A percentile compares a stretch with the other conserved stretches of the same genome.
Evolutionary conservation across 2,329 filamentous ascomycete species (phyloP).

Genomic region (Cladosporium sp.): DNA sequence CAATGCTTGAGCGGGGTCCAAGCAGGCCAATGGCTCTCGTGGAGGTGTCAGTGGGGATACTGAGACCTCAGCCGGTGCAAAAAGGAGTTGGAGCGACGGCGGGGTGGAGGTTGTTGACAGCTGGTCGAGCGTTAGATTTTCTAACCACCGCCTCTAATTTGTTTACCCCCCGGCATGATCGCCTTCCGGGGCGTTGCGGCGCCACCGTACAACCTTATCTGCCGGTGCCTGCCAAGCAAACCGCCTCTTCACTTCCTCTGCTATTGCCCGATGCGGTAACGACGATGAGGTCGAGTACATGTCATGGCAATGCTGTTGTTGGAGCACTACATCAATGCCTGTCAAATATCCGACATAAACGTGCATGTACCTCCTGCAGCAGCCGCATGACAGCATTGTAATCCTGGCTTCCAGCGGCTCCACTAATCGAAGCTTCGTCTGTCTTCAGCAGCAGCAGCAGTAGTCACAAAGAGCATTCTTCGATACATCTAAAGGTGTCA

Average conservation of each 20-base stretch:
- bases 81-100: not conserved
- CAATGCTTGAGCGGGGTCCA: not conserved
- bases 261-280: not conserved
- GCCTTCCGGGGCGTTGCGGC: slow-evolving; percentile 1
- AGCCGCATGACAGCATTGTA: no score
- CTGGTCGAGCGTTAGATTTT: slow-evolving; percentile 10
- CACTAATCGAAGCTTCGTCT: not conserved
- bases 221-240: slow-evolving; percentile 8
- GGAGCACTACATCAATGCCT: no score
- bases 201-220: slow-evolving; percentile 5
- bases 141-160: not conserved
- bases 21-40: slow-evolving; percentile 11
- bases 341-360: no score
- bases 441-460: not conserved
- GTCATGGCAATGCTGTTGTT: no score
- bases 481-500: not conserved
- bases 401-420: not conserved
- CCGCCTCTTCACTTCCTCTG: slow-evolving; percentile 2
- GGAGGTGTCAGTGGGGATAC: not conserved
- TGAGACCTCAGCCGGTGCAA: not conserved
- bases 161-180: slow-evolving; percentile 10
- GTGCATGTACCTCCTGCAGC: no score
- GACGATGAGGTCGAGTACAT: not conserved
- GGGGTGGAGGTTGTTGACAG: slow-evolving; percentile 10
- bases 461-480: not conserved